phyloP scores from a whole-genome alignment of 2,329 filamentous ascomycete genomes.

The Fusarium vanettenii region DNA sequence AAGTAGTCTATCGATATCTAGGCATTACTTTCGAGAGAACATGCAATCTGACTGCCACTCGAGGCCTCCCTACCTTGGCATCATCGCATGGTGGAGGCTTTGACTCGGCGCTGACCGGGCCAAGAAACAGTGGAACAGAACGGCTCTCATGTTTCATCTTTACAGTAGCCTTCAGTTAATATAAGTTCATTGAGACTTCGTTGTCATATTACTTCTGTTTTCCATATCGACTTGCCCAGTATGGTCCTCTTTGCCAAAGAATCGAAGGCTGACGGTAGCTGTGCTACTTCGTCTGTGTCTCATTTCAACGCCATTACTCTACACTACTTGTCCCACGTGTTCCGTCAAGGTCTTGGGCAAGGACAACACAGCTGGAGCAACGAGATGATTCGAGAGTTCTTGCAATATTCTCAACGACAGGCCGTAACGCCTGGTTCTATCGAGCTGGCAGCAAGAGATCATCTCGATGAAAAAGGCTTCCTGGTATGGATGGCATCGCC shows the following conservation, averaged over 20 bases:
- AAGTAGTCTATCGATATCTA: background rate
- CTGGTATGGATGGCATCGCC: conserved; percentile 67
- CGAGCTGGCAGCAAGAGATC: background rate
- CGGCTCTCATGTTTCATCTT: background rate
- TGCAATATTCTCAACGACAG: background rate
- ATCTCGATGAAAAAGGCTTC: conserved; percentile 61
- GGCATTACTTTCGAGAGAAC: background rate
- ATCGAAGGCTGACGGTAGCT: background rate
- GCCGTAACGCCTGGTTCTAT: background rate
- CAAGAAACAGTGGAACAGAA: too few species aligned
- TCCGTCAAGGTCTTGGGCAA: background rate
- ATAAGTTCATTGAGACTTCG: background rate
- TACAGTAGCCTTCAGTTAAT: background rate
- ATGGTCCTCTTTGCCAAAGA: background rate
- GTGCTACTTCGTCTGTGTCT: background rate
- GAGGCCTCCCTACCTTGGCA: background rate
- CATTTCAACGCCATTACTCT: background rate
- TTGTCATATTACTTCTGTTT: background rate
- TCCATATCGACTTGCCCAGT: background rate
- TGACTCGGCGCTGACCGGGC: background rate
- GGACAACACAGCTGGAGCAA: background rate
- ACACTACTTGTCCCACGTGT: background rate
- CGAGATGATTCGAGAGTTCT: background rate
- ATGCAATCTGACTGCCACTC: background rate
- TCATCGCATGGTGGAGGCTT: background rate